A percentile compares a stretch with the other conserved stretches of the same genome.
These are phyloP conservation scores for Peronospora tabacina DNA, from an alignment of 352 stramenopile genomes.

Conservation along the genomic window DNA sequence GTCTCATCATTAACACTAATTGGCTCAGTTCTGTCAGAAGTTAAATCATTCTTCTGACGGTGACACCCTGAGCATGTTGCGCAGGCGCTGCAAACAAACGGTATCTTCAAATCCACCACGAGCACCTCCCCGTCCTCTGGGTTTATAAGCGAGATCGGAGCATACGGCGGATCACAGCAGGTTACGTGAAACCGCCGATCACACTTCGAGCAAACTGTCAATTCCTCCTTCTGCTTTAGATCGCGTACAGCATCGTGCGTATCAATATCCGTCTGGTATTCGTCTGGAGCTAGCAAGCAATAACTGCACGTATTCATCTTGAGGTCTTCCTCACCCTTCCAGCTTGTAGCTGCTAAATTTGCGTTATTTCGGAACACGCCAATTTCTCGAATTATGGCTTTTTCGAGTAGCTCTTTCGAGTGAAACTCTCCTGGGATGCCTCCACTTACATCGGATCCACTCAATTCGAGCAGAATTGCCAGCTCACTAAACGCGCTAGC, in stretches of 20 bases:
- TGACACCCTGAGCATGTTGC: slow-evolving; percentile 54
- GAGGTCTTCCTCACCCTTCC: neutral
- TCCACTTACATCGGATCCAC: slow-evolving; percentile 19
- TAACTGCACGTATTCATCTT: slow-evolving; percentile 13
- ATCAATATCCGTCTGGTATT: slow-evolving; percentile 11
- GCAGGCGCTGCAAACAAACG: slow-evolving; percentile 67
- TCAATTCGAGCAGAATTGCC: slow-evolving; percentile 28
- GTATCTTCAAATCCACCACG: slow-evolving; percentile 51
- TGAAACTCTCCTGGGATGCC: slow-evolving; percentile 27
- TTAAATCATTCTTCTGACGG: slow-evolving; percentile 6
- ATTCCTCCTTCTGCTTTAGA: slow-evolving; percentile 21
- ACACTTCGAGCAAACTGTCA: slow-evolving; percentile 58
- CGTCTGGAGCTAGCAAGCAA: slow-evolving; percentile 24
- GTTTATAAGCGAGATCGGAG: slow-evolving; percentile 45
- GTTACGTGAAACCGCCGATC: slow-evolving; percentile 43
- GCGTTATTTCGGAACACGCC: slow-evolving; percentile 8
- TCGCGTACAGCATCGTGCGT: slow-evolving; percentile 2
- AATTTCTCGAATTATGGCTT: slow-evolving; percentile 30
- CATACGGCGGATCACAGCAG: slow-evolving; percentile 74
- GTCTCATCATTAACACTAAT: neutral
- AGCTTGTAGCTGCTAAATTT: neutral
- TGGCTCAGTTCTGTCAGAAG: neutral
- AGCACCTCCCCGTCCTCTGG: slow-evolving; percentile 48
- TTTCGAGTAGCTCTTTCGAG: slow-evolving; percentile 35
- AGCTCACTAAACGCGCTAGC: slow-evolving; percentile 22